Evolutionary conservation across 139 green algal genomes (phyloP), one percentile per base, ranked within the genome.

Genomic region (Spirogloea muscicola): DNA sequence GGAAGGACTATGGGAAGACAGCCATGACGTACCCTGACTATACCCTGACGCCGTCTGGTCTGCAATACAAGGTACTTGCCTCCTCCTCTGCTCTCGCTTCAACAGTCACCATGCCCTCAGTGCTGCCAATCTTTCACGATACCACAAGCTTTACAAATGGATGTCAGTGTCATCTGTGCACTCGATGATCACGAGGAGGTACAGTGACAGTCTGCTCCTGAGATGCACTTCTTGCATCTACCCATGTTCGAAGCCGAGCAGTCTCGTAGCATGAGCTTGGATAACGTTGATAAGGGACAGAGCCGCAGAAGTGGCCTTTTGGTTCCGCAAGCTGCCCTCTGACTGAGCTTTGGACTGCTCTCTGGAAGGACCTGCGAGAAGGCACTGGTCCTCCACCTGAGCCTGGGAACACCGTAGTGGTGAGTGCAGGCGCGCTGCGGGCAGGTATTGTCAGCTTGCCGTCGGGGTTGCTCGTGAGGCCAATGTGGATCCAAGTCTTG

Each of bases 1-100:
- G 85, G 43, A 97, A 96, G 71, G 92, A 96, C 69, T 97, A 96
- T 76, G 92, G 92, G 42, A 97, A 97, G 81, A 58, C 44, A 16
- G 84, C 0, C n/a, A 63, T 63, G 58, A 82, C 58, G 3, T 90
- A 87, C 58, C 21, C 69, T 25, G 86, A 90, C 68, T 90, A 80
- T 49, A 86, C 64, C 4, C 36, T 46, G 3, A 83, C 65, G 10
- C 18, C 31, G 5, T 72, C 60, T 10, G 82, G 82, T 18, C 48
- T 86, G 51, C 82, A 86, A 64, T 86, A 82, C 55, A 83, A 80
- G 72, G 70, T 77, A 46, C 36, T 16, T 10, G 36, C 2, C 21
- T 13, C 16, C 52, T 29, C 10, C 52, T 62, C 13, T n/a, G 7
- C 10, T 7, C 7, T 44, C 25, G 7, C 21, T 62, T 13, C 7